phyloP scores from a whole-genome alignment of 805 yeast genomes.

The Lipomyces japonicus region DNA sequence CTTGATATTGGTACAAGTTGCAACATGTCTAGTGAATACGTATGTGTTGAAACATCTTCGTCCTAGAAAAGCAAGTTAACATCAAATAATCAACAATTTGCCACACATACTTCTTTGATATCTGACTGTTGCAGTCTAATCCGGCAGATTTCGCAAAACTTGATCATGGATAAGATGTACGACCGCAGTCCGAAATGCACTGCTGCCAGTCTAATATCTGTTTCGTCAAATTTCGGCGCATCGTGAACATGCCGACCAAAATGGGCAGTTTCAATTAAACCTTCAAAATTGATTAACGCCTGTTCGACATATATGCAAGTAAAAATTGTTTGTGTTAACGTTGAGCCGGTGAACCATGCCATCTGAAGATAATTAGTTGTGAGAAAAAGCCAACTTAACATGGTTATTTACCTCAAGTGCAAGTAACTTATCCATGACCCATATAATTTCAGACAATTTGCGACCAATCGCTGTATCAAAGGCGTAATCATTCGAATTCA shows the following conservation, averaged over 20 bases:
- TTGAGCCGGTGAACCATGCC: conserved; percentile 73
- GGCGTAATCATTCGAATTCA: conserved; percentile 44
- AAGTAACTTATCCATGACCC: conserved; percentile 53
- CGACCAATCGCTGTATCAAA: conserved; percentile 42
- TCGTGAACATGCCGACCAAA: conserved; percentile 4
- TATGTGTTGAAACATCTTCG: conserved; percentile 23
- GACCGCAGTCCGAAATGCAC: conserved; percentile 16
- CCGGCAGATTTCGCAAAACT: conserved; percentile 14
- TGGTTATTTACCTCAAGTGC: conserved; percentile 39
- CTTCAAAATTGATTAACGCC: conserved; percentile 41
- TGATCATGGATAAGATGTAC: conserved; percentile 15
- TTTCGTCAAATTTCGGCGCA: neutral
- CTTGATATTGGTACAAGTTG: conserved; percentile 8
- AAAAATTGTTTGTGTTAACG: conserved; percentile 71
- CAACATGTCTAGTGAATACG: conserved; percentile 18
- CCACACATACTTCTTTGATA: neutral
- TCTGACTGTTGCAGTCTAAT: conserved; percentile 13
- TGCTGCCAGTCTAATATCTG: conserved; percentile 1
- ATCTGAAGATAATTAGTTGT: conserved; percentile 32
- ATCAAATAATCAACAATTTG: neutral
- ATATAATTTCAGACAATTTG: conserved; percentile 44
- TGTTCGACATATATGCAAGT: conserved; percentile 71
- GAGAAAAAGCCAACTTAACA: neutral
- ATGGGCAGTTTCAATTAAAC: conserved; percentile 11
- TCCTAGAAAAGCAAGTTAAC: conserved; percentile 9